phyloP scores from a whole-genome alignment of 805 yeast species.

The Hanseniaspora meyeri region DNA sequence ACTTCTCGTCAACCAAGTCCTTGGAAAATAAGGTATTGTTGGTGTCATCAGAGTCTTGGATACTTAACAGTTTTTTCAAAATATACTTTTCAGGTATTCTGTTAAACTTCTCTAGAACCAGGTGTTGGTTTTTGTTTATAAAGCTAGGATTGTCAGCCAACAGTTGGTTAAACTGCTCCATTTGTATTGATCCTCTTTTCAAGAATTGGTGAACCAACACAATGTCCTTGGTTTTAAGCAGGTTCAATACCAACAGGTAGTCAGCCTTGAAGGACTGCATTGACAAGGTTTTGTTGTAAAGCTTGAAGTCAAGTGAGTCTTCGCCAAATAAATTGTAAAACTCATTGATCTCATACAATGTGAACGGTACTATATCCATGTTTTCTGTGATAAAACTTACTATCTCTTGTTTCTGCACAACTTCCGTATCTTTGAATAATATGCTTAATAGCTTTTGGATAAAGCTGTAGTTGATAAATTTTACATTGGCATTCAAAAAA shows the following conservation, averaged over 20 bases:
- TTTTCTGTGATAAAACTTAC: background rate
- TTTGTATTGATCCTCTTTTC: slow-evolving; percentile 1
- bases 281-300: background rate
- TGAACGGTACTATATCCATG: background rate
- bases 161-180: background rate
- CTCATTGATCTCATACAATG: slow-evolving; percentile 4
- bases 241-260: background rate
- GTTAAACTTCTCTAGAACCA: background rate
- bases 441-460: background rate
- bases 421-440: background rate
- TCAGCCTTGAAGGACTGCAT: background rate
- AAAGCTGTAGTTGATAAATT: background rate
- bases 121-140: background rate
- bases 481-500: background rate
- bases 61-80: background rate
- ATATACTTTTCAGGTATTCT: slow-evolving; percentile 10
- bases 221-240: slow-evolving; percentile 3
- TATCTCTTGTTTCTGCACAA: background rate
- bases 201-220: background rate
- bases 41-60: background rate
- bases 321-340: background rate
- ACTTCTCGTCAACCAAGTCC: slow-evolving; percentile 6
- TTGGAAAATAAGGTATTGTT: background rate
- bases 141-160: background rate
- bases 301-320: background rate